Percentiles rank a stretch among this genome's conserved stretches.
Evolutionary conservation across 1,284 basidiomycete species (phyloP).

Genomic region (Cryptococcus sp.): DNA sequence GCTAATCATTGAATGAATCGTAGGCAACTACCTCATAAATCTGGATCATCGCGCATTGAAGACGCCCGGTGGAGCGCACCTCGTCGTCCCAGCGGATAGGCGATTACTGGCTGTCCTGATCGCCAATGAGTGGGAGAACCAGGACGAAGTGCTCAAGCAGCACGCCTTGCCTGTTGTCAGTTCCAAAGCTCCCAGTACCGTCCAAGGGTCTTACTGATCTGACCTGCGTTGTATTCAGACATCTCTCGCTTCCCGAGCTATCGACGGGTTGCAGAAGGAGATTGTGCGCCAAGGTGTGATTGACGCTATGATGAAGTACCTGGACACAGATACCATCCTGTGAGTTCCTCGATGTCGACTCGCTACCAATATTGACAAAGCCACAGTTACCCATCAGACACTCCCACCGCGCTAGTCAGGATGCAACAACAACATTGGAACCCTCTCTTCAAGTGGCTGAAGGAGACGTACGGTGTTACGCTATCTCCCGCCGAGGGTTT

Average conservation of each 20-base stretch:
- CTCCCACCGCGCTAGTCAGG: conserved; percentile 71
- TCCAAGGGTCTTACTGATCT: background rate
- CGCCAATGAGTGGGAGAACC: conserved; percentile 95
- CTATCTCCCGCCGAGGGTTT: conserved; percentile 71
- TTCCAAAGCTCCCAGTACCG: conserved; percentile 14
- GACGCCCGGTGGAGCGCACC: conserved; percentile 76
- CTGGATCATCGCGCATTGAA: conserved; percentile 84
- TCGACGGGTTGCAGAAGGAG: conserved; percentile 73
- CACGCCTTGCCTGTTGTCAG: conserved; percentile 88
- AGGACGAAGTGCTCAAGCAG: conserved; percentile 80
- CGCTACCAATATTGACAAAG: too few species aligned
- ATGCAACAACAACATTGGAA: conserved; percentile 89
- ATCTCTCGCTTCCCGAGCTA: conserved; percentile 81
- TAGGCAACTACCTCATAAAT: conserved; percentile 65
- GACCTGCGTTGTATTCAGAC: conserved; percentile 61
- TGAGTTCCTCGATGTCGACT: conserved; percentile 50
- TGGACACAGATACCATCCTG: conserved; percentile 97
- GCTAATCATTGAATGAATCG: conserved; percentile 1
- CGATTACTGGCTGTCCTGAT: conserved; percentile 77
- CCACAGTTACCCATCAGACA: conserved; percentile 76
- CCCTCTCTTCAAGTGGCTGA: conserved; percentile 80
- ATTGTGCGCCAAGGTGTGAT: conserved; percentile 66
- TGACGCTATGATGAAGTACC: conserved; percentile 75
- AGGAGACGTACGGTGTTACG: conserved; percentile 65
- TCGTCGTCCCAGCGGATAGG: conserved; percentile 73